phyloP scores from a whole-genome alignment of 169 alveolate genomes.

The Babesia ovis region DNA sequence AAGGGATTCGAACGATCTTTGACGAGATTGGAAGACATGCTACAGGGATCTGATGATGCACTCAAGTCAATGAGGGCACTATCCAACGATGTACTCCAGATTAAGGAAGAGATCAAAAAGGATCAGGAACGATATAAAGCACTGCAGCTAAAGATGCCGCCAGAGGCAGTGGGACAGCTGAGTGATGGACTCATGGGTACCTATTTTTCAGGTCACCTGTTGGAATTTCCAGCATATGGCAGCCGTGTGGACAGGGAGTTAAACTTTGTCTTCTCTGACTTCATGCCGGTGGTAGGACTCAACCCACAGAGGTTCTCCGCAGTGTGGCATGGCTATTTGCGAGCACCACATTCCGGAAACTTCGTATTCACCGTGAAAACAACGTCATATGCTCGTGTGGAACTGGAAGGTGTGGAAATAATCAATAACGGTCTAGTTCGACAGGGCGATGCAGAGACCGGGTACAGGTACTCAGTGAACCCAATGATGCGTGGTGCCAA shows the following conservation, averaged over 20 bases:
- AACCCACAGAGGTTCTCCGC: constrained; percentile 83
- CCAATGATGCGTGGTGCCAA: constrained; percentile 64
- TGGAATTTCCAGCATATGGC: constrained; percentile 72
- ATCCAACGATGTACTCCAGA: constrained; percentile 33
- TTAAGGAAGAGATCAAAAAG: constrained; percentile 46
- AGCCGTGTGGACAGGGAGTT: constrained; percentile 79
- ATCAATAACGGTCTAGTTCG: constrained; percentile 36
- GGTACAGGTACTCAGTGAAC: constrained; percentile 59
- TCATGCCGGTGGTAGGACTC: constrained; percentile 82
- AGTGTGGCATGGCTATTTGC: constrained; percentile 69
- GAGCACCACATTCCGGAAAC: constrained; percentile 60
- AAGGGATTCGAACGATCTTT: constrained; percentile 35
- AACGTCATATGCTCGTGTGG: constrained; percentile 41
- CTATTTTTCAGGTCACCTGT: constrained; percentile 42
- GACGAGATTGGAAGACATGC: constrained; percentile 25
- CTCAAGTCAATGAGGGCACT: constrained; percentile 30
- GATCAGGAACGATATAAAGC: constrained; percentile 37
- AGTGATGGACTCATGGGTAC: constrained; percentile 68
- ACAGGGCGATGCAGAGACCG: constrained; percentile 49
- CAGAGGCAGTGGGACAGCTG: constrained; percentile 25
- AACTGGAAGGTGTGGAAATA: constrained; percentile 41
- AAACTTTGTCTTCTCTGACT: constrained; percentile 78
- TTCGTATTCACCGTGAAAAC: constrained; percentile 44
- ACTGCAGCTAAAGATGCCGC: constrained; percentile 6
- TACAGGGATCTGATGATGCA: constrained; percentile 35